Percentiles rank a stretch among this genome's conserved stretches.
Evolutionary conservation across 257 asterid species (phyloP).

Genomic region (Nicotiana tabacum): DNA sequence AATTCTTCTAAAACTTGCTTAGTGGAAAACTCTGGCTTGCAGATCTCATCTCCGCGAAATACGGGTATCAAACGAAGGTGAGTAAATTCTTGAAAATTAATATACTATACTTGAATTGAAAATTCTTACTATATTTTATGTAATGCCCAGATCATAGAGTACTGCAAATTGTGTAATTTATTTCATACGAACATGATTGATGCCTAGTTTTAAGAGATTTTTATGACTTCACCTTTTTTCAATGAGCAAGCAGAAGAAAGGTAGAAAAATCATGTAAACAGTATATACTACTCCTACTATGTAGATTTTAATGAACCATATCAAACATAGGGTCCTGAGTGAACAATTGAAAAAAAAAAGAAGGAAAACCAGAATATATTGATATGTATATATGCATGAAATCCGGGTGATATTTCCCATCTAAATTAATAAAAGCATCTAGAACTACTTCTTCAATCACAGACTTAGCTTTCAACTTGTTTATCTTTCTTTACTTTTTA

Average conservation of each 20-base stretch:
- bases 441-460: background rate
- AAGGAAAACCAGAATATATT: background rate
- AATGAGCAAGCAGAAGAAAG: background rate
- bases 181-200: background rate
- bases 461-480: background rate
- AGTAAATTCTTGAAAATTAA: constrained; percentile 3
- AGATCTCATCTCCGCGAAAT: constrained; percentile 96
- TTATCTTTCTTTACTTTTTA: background rate
- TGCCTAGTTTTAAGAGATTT: constrained; percentile 6
- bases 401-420: background rate
- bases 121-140: constrained; percentile 20
- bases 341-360: background rate
- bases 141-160: constrained; percentile 10
- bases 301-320: background rate
- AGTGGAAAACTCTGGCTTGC: constrained; percentile 43
- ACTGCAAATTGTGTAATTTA: background rate
- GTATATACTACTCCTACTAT: background rate
- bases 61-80: constrained; percentile 93
- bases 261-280: background rate
- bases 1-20: constrained; percentile 42
- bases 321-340: background rate
- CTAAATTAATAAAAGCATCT: background rate
- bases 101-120: background rate
- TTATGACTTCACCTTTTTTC: background rate
- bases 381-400: background rate